Conservation (phyloP, 306 rosid species). For the Cicer chorassanicum region DNA sequence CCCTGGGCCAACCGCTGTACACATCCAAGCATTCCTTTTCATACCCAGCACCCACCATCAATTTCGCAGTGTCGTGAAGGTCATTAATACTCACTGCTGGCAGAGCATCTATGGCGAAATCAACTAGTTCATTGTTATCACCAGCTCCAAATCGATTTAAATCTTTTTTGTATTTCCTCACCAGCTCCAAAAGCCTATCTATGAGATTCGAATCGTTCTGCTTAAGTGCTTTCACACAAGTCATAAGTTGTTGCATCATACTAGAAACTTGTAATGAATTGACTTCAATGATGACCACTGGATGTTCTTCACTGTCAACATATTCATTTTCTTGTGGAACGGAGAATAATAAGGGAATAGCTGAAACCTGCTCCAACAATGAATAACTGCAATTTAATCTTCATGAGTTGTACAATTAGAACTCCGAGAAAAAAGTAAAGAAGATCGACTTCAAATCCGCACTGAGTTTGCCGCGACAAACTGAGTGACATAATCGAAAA, state of each 20-base stretch:
- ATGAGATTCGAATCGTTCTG: neutral
- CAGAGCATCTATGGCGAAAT: too few species aligned
- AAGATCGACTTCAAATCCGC: constrained; percentile 38
- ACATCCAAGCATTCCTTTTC: constrained; percentile 57
- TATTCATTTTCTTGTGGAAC: neutral
- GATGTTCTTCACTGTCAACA: too few species aligned
- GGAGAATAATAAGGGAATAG: constrained; percentile 28
- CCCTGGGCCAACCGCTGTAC: constrained; percentile 66
- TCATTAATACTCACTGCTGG: too few species aligned
- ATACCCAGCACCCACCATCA: neutral
- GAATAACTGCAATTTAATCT: neutral
- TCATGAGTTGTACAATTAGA: constrained; percentile 35
- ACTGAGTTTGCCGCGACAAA: constrained; percentile 11
- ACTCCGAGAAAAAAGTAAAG: neutral
- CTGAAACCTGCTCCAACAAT: constrained; percentile 18
- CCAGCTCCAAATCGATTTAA: too few species aligned
- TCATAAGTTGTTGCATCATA: neutral
- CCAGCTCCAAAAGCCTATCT: neutral
- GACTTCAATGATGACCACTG: neutral
- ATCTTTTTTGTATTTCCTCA: too few species aligned
- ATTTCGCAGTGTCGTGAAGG: neutral
- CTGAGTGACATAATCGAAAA: constrained; percentile 34
- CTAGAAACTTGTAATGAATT: neutral
- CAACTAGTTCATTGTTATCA: too few species aligned
- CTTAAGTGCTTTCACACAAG: constrained; percentile 4